A percentile compares a stretch with the other conserved stretches of the same genome.
phyloP scores from a whole-genome alignment of 1,284 basidiomycete genomes.

The Inonotus hispidus region DNA sequence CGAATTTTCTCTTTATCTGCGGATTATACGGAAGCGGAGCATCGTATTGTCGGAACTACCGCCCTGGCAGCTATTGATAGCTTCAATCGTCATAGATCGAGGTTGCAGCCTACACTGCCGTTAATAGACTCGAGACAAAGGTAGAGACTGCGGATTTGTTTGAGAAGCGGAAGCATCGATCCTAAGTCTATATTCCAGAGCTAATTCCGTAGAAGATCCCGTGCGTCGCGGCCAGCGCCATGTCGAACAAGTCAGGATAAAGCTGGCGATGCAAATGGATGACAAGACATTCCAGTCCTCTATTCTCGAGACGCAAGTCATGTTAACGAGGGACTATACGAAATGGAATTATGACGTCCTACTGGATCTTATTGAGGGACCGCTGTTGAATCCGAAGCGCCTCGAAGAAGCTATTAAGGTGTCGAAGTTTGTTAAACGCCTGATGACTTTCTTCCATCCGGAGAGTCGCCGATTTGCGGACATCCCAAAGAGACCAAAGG shows the following conservation, averaged over 20 bases:
- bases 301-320: conserved; percentile 84
- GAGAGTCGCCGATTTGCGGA: conserved; percentile 73
- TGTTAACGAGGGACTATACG: conserved; percentile 82
- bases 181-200: conserved; percentile 37
- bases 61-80: conserved; percentile 88
- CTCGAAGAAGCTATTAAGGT: conserved; percentile 94
- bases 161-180: neutral
- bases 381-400: conserved; percentile 86
- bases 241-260: conserved; percentile 86
- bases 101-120: conserved; percentile 48
- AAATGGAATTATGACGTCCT: conserved; percentile 93
- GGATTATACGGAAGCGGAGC: conserved; percentile 66
- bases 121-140: conserved; percentile 55
- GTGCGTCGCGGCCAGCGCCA: conserved; percentile 85
- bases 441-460: conserved; percentile 93
- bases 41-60: conserved; percentile 79
- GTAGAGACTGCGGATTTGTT: conserved; percentile 29
- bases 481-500: conserved; percentile 62
- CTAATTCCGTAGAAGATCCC: conserved; percentile 84
- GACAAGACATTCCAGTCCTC: conserved; percentile 83
- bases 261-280: conserved; percentile 89
- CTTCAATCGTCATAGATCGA: conserved; percentile 79
- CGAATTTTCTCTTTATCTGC: conserved; percentile 81
- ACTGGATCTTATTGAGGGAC: conserved; percentile 89
- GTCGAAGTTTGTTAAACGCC: conserved; percentile 79